Base-by-base conservation (phyloP, 179 eudicot species). In the Beta lomatogona region DNA sequence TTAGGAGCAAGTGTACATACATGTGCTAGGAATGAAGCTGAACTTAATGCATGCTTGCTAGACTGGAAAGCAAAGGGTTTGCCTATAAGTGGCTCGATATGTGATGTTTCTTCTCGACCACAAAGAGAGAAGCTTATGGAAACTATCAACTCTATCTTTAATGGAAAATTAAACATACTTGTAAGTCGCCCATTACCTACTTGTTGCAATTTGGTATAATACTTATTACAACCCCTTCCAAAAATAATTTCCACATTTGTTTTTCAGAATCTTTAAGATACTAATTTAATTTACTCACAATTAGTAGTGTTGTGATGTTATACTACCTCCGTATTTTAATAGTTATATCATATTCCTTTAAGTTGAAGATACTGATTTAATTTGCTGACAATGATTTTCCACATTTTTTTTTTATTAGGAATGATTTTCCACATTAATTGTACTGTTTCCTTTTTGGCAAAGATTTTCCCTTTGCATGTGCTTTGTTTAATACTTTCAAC, bases 1-100 rank as follows among this genome's bases (percentile, higher is more conserved):
- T 57, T 89, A 4, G 95, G 95, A n/a, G 93, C 93, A 25, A 81
- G 21, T 6, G 90, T 91, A 52, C 87, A 91, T 66, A 91, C 91
- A 0, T 90, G 95, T 81, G 87, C 91, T 46, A 82, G 91, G 4
- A 86, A 83, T 18, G 86, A 88, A 80, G 77, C 41, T 6, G 89
- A 89, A 71, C 84, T 91, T 15, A 59, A 85, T 0, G 45, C 60
- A 53, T 82, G 93, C 55, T 70, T 91, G 81, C 31, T 44, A 48
- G 87, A 82, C 21, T 91, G 95, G 95, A 76, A 78, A 63, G 81
- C 78, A 2, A 86, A 84, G 59, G 93, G 89, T 4, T 72, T 85
- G 12, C 73, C 61, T 64, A 82, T 90, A 9, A 85, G 79, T 31
- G 95, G 91, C 65, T 90, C 95, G 4, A 83, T 89, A 3, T 89